Evolutionary conservation across 176 grass and related monocot species (phyloP), one percentile per base, ranked within the genome.

Genomic region (Oryza longistaminata): DNA sequence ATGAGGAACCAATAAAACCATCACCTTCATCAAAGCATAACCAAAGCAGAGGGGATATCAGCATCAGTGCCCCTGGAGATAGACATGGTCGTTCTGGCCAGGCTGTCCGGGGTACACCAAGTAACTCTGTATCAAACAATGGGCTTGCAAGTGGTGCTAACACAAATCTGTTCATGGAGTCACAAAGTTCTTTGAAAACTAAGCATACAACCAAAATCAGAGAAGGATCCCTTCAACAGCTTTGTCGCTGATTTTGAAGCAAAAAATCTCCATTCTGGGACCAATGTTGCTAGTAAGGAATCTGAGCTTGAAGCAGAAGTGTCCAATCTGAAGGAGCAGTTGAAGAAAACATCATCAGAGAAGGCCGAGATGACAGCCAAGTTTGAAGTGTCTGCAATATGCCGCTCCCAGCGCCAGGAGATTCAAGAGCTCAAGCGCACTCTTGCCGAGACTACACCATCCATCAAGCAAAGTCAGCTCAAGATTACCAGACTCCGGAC

Each of bases 281-380:
- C 70, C 45, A 66, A 15, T 65, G 84, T 64, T 52, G 7, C 44
- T 70, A 72, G 81, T 68, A 80, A 75, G 79, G 68, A 66, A 21
- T 70, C 85, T 21, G 86, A 90, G 64, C 86, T 97, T 86, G 87
- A 91, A 83, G 69, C 73, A 17, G 87, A 97, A 81, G 64, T 94
- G 46, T 74, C 70, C 42, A 90, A n/a, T 78, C 81, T 97, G 78
- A 97, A 90, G 84, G 87, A 97, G 66, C 88, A 94, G 86, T 81
- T 97, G 78, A 92, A 91, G 85, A 87, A 90, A 86, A 91, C 88
- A 69, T 90, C 87, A 33, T 61, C 83, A 44, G 94, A 90, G 75
- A 97, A 97, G 84, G 72, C 24, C 4, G 94, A 97, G 77, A 97
- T 97, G 76, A 91, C 89, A 78, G 80, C 91, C 14, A 97, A 94